phyloP scores from a whole-genome alignment of 2,329 filamentous ascomycete genomes.

The Diaporthe capsici region DNA sequence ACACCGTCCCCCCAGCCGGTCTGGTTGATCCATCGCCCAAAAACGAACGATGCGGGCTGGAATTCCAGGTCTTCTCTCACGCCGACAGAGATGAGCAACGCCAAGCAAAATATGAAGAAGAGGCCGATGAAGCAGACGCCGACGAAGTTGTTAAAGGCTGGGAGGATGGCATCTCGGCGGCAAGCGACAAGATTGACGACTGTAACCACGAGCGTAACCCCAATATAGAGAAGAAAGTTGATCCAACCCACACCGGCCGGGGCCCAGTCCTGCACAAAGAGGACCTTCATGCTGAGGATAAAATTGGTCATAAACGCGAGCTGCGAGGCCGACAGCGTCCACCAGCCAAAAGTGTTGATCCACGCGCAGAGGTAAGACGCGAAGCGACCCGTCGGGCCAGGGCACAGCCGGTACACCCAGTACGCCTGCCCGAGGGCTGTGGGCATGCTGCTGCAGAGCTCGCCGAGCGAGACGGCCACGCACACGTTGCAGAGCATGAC shows the following conservation, averaged over 20 bases:
- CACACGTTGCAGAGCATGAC: slow-evolving; percentile 13
- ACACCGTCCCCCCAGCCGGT: slow-evolving; percentile 25
- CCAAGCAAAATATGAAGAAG: neutral
- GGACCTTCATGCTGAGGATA: slow-evolving; percentile 18
- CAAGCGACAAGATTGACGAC: slow-evolving; percentile 1
- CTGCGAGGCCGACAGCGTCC: slow-evolving; percentile 14
- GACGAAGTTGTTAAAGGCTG: slow-evolving; percentile 18
- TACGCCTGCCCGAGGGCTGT: slow-evolving; percentile 17
- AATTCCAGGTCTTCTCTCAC: neutral
- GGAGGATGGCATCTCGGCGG: slow-evolving; percentile 7
- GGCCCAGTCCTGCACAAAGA: slow-evolving; percentile 13
- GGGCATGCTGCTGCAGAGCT: slow-evolving; percentile 23
- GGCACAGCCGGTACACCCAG: slow-evolving; percentile 11
- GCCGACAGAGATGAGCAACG: slow-evolving; percentile 8
- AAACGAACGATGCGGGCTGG: slow-evolving; percentile 6
- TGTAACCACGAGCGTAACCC: neutral
- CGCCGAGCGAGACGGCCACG: slow-evolving; percentile 10
- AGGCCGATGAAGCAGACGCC: slow-evolving; percentile 16
- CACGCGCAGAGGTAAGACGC: slow-evolving; percentile 2
- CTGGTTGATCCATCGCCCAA: slow-evolving; percentile 17
- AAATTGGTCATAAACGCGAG: slow-evolving; percentile 12
- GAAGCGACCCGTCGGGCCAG: neutral
- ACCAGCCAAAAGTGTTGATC: slow-evolving; percentile 18
- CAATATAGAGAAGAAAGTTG: slow-evolving; percentile 18
- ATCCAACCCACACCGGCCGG: neutral